Base-by-base conservation (phyloP, 345 rosid genomes). In the Trapa incisa region DNA sequence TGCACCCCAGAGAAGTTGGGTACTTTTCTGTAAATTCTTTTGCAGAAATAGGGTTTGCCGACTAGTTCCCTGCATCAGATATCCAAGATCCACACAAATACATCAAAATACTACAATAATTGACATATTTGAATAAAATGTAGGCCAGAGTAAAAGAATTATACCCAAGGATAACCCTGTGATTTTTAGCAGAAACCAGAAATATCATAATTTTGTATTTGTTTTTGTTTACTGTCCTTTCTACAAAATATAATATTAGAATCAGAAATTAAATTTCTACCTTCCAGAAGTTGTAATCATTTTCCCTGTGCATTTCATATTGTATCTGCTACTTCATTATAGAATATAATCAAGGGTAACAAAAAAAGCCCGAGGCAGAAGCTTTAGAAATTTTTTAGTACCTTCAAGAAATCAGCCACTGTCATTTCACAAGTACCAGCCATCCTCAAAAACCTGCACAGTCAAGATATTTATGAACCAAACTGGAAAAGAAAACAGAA, bases 21-120 rank as follows among this genome's bases (percentile, higher is more conserved):
- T 63, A 42, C 69, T 37, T 68, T 66, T 50, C 2, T 71, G 72
- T 35, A 76, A 70, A 71, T 71, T 77, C 39, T 77, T 42, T 43
- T 77, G 77, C 70, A 87, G 61, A 66, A 85, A 82, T 75, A 78
- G 73, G 39, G 85, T 70, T 70, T 81, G 86, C 72, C 92, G 78
- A 22, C 72, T 66, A 17, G 83, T 80, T 48, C 89, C 89, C 92
- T 87, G 85, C 71, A 74, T 75, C 14, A 4, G 53, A 48, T 35
- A 67, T 41, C 37, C 10, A 43, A 33, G 3, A 42, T 52, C 10
- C 57, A 36, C 42, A 35, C 33, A 37, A 8, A 29, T 15, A 58
- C 33, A 67, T 33, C 29, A 13, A 47, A 56, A 53, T 22, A 17
- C 29, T 22, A 29, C 12, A 65, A 43, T 29, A 50, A 3, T 41